phyloP scores from a whole-genome alignment of 129 eudicot species.

The Rutidosis leptorrhynchoides region DNA sequence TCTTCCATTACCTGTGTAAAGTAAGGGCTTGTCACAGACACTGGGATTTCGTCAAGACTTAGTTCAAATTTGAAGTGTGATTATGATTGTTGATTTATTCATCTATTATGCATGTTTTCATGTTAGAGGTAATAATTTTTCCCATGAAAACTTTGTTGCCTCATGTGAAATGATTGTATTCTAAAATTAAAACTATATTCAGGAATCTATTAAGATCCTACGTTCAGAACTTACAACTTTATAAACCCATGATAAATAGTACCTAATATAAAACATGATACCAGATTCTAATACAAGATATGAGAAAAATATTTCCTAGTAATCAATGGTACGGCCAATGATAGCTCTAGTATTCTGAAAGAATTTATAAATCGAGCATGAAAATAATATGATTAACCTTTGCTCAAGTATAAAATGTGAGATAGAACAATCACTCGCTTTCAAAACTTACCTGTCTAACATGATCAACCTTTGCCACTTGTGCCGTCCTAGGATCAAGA shows the following conservation, averaged over 20 bases:
- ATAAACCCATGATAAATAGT: background rate
- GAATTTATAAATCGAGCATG: background rate
- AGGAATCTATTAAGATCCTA: background rate
- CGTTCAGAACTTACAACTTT: background rate
- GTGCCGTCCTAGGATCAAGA: conserved; percentile 95
- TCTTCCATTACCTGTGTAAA: too few species aligned
- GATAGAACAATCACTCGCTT: conserved; percentile 19
- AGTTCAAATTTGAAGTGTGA: background rate
- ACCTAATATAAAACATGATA: background rate
- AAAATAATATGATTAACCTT: background rate
- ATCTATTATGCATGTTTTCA: background rate
- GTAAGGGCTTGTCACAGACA: background rate
- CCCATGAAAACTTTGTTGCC: conserved; percentile 4
- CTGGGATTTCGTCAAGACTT: conserved; percentile 1
- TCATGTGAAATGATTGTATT: background rate
- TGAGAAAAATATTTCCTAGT: background rate
- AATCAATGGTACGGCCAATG: background rate
- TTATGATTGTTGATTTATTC: background rate
- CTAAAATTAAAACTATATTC: background rate
- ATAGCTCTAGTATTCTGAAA: background rate
- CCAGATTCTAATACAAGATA: conserved; percentile 1
- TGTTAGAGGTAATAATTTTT: background rate
- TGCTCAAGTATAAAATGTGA: conserved; percentile 2
- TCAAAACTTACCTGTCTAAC: conserved; percentile 71
- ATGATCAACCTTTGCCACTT: conserved; percentile 88